Base-by-base conservation (phyloP, 768 basidiomycete species). In the Chiua virens region DNA sequence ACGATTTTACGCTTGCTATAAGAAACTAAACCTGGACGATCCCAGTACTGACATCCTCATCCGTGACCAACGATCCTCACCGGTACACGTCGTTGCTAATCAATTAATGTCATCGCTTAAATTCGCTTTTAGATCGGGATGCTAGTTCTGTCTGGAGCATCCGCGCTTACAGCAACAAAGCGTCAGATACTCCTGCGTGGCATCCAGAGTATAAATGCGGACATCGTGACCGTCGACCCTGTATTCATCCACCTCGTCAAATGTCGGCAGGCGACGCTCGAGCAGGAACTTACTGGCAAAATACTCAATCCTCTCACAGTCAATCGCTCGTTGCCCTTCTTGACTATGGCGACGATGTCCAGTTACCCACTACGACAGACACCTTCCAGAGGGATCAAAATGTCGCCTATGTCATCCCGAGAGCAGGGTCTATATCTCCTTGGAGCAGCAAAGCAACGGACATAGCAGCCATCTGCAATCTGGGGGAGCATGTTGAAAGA, bases 371-470 rank as follows among this genome's bases (percentile, higher is more conserved):
- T 8, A 85, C 85, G 0, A 55, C 65, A 11, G 55, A 65, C 20
- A 62, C 68, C 23, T 60, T 74, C 45, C 62, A 64, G 17, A 64
- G 64, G 10, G 57, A 55, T 38, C 51, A 59, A 23, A 80, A 81
- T 43, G 72, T 85, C 11, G 71, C 84, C 37, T 96, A 83, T 65
- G 83, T 97, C 36, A 73, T 89, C 7, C 95, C 95, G 11, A 75
- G 95, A 51, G 78, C 83, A 8, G 95, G 96, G 4, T 94, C 95
- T 4, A 87, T 98, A 61, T 98, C 96, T 5, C 95, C 97, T 3
- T 99, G 97, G 97, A 98, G 96, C 6, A 96, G 91, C 71, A 99
- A 99, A 72, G 96, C 97, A 3, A 98, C 96, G 0, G 95, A 99
- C 66, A 98, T 99, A 49, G 81, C 95, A 20, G 73, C 73, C 9